Percentiles rank a stretch among this genome's conserved stretches.
phyloP scores from a whole-genome alignment of 2,329 filamentous ascomycete genomes.

The Cladophialophora carrionii region DNA sequence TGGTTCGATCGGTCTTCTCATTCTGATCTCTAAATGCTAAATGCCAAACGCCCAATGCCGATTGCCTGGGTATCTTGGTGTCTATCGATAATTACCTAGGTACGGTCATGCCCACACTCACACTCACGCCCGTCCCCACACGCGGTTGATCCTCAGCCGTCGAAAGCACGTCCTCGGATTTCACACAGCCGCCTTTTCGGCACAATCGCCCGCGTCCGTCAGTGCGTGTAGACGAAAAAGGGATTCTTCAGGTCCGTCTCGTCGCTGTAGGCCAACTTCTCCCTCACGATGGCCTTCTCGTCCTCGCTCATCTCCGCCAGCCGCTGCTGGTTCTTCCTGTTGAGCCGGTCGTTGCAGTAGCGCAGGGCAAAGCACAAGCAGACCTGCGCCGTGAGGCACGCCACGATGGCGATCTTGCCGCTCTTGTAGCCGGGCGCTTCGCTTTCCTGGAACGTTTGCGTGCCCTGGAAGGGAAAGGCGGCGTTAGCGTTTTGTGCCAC shows the following conservation, averaged over 20 bases:
- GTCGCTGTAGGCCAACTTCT: slow-evolving; percentile 41
- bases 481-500: not conserved
- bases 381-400: slow-evolving; percentile 26
- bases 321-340: slow-evolving; percentile 40
- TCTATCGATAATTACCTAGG: too few species aligned
- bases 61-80: too few species aligned
- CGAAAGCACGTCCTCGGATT: too few species aligned
- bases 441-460: slow-evolving; percentile 49
- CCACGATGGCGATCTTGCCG: slow-evolving; percentile 40
- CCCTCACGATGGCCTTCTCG: slow-evolving; percentile 37
- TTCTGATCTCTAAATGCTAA: too few species aligned
- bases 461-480: slow-evolving; percentile 38
- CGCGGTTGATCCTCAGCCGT: too few species aligned
- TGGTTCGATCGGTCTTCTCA: too few species aligned
- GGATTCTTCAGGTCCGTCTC: slow-evolving; percentile 40
- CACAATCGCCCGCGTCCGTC: not conserved
- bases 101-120: too few species aligned
- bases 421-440: slow-evolving; percentile 49
- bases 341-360: slow-evolving; percentile 41
- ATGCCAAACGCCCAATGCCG: too few species aligned
- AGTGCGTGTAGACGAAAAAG: slow-evolving; percentile 41
- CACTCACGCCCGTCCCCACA: too few species aligned
- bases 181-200: too few species aligned
- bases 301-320: slow-evolving; percentile 40
- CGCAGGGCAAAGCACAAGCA: slow-evolving; percentile 41